Base-by-base conservation (phyloP, 305 asterid species). In the Fraxinus sp. region DNA sequence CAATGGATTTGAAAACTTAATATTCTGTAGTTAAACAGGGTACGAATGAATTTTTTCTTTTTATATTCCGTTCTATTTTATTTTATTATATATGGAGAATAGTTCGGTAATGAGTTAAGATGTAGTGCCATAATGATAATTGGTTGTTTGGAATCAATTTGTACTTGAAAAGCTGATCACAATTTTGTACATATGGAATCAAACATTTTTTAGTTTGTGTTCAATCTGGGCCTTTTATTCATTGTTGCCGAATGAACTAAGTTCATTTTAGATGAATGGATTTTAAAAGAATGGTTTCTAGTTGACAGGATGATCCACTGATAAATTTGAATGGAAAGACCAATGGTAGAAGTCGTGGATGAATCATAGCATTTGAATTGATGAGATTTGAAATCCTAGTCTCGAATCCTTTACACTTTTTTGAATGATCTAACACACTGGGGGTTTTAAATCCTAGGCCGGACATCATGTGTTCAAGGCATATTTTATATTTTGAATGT, bases 401-500 rank as follows among this genome's bases (percentile, higher is more conserved):
- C 9, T 52, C 5, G 44, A 52, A 30, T 78, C n/a, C 20, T 73
- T 49, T 44, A 33, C 78, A 52, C 18, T 37, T 36, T 64, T 70
- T 14, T 28, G 76, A 37, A 70, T 14, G 1, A 14, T 70, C 41
- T 41, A 13, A 3, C 32, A 30, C 75, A 30, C 75, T 13, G 36
- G 4, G n/a, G 37, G 24, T 66, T 66, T 24, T 13, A 70, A 70
- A 70, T 26, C 37, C 74, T 18, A 68, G 20, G 74, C 74, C 9
- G 3, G 37, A 68, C 20, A 13, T 68, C 18, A 68, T 4, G 39
- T 28, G 37, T 68, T 68, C 7, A 5, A 26, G 74, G 37, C 39
- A 68, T 28, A 71, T 39, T 85, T 82, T 76, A 79, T 49, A 76
- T 73, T 80, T 35, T 78, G 9, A 55, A 76, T 8, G 75, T 80